A percentile compares a stretch with the other conserved stretches of the same genome.
phyloP scores from a whole-genome alignment of 306 rosid genomes.

The Cicer bijugum region DNA sequence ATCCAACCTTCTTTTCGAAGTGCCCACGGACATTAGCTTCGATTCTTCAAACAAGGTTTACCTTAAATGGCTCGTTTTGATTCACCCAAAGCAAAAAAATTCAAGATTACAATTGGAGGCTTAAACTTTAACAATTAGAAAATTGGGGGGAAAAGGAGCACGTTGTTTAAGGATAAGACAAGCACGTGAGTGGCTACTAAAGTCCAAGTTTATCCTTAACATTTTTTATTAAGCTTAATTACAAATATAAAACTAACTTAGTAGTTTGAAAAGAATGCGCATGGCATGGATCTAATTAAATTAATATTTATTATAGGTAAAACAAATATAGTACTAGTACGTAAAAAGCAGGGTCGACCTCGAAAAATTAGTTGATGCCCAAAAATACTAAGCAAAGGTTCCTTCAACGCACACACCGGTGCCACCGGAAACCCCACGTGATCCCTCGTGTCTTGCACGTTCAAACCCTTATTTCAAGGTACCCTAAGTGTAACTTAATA shows the following conservation, averaged over 20 bases:
- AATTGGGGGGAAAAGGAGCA: slow-evolving; percentile 25
- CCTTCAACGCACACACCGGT: slow-evolving; percentile 47
- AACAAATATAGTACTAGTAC: slow-evolving; percentile 29
- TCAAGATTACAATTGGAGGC: slow-evolving; percentile 40
- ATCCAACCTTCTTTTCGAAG: slow-evolving; percentile 54
- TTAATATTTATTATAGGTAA: slow-evolving; percentile 34
- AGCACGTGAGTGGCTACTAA: slow-evolving; percentile 51
- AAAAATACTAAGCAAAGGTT: slow-evolving; percentile 31
- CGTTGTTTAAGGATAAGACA: slow-evolving; percentile 48
- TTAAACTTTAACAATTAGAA: slow-evolving; percentile 41
- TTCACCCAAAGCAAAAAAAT: slow-evolving; percentile 39
- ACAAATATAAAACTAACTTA: slow-evolving; percentile 22
- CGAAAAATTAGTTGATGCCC: slow-evolving; percentile 26
- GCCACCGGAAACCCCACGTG: slow-evolving; percentile 52
- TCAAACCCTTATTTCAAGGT: slow-evolving; percentile 55
- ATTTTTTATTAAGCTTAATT: slow-evolving; percentile 35
- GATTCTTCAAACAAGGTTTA: slow-evolving; percentile 48
- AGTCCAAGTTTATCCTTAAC: slow-evolving; percentile 50
- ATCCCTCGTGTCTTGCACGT: slow-evolving; percentile 56
- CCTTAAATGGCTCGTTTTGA: slow-evolving; percentile 46
- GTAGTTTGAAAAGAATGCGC: slow-evolving; percentile 44
- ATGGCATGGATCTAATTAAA: slow-evolving; percentile 49
- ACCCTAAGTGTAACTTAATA: background rate
- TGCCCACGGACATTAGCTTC: slow-evolving; percentile 47
- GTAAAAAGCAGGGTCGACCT: slow-evolving; percentile 53